Conservation (phyloP, 495 filamentous ascomycete species). For the Aspergillus diversus region DNA sequence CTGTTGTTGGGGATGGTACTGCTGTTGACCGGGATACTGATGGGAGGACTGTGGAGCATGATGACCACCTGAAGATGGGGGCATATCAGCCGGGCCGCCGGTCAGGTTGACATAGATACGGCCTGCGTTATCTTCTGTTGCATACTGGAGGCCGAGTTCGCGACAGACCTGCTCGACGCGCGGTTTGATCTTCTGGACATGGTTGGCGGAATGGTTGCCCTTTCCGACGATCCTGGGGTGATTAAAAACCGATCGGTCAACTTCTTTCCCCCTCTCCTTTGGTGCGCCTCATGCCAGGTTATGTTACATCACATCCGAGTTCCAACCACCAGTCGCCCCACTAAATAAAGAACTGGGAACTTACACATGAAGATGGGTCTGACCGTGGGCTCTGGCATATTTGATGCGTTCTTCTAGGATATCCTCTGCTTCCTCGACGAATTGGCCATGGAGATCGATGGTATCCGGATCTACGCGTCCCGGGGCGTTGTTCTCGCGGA, state of each 20-base stretch:
- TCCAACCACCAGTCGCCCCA: background rate
- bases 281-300: background rate
- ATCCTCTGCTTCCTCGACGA: constrained; percentile 89
- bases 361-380: constrained; percentile 76
- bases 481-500: constrained; percentile 84
- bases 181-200: constrained; percentile 90
- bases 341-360: constrained; percentile 22
- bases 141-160: constrained; percentile 78
- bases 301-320: background rate
- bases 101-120: constrained; percentile 75
- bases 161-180: constrained; percentile 82
- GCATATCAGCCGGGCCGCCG: constrained; percentile 61
- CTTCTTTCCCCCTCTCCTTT: background rate
- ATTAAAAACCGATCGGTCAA: background rate
- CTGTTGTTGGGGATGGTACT: constrained; percentile 44
- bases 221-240: constrained; percentile 79
- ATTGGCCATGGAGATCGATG: constrained; percentile 93
- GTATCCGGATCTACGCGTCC: constrained; percentile 74
- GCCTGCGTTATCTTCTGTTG: constrained; percentile 85
- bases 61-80: constrained; percentile 41
- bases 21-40: constrained; percentile 31
- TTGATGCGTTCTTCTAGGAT: constrained; percentile 82
- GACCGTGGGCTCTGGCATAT: constrained; percentile 68
- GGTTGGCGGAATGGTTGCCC: constrained; percentile 80
- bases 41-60: constrained; percentile 36